These are phyloP conservation scores for Fusarium pininemorale DNA, from an alignment of 2,329 filamentous ascomycete species.

Conservation along the genomic window DNA sequence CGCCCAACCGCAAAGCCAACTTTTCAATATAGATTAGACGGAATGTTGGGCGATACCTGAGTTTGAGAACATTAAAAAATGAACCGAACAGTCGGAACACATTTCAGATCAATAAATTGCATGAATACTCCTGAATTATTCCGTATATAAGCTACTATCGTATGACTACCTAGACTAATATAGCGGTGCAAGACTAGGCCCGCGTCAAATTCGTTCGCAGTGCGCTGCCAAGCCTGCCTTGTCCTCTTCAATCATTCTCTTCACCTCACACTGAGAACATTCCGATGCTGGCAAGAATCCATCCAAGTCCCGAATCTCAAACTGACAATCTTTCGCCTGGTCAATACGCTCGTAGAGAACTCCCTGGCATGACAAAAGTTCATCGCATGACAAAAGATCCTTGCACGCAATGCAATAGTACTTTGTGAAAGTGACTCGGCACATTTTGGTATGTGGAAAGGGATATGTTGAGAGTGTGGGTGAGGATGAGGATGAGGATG, in stretches of 20 bases:
- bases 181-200: too few relatives aligned
- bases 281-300: background rate
- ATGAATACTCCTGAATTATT: fast-evolving
- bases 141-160: too few relatives aligned
- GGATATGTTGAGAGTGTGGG: too few relatives aligned
- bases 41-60: conserved; percentile 3
- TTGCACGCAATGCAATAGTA: background rate
- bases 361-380: background rate
- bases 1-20: background rate
- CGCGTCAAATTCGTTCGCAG: background rate
- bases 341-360: background rate
- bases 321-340: background rate
- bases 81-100: fast-evolving
- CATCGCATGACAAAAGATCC: background rate
- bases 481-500: too few relatives aligned
- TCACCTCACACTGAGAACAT: background rate
- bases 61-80: background rate
- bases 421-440: background rate
- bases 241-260: background rate
- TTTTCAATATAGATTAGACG: conserved; percentile 4
- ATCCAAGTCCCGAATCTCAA: background rate
- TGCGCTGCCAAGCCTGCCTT: background rate
- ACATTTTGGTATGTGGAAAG: background rate
- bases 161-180: too few relatives aligned
- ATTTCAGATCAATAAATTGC: fast-evolving